These are phyloP conservation scores for Actinomucor elegans DNA, from an alignment of 371 early-diverging fungal species.

Conservation along the genomic window DNA sequence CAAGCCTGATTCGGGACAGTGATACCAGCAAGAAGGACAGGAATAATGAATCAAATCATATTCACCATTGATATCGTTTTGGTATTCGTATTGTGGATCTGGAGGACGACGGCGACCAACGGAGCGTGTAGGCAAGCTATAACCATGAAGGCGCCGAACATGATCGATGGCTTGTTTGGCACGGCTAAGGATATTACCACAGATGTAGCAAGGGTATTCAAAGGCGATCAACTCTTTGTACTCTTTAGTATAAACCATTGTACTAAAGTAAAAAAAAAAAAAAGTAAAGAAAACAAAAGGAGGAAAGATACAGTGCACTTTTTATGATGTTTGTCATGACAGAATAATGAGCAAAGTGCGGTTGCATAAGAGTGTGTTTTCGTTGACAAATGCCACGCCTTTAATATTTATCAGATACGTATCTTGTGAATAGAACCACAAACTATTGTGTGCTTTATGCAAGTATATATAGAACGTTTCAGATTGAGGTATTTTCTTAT, in stretches of 20 bases:
- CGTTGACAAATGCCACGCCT: too few species aligned
- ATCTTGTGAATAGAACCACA: too few species aligned
- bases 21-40: slow-evolving; percentile 15
- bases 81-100: background rate
- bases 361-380: too few species aligned
- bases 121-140: background rate
- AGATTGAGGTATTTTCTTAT: too few species aligned
- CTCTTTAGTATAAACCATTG: slow-evolving; percentile 2
- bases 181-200: background rate
- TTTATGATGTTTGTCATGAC: too few species aligned
- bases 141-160: slow-evolving; percentile 3
- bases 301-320: too few species aligned
- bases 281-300: too few species aligned
- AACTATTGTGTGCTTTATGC: too few species aligned
- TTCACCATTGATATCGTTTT: background rate
- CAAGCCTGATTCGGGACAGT: slow-evolving; percentile 9
- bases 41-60: slow-evolving; percentile 4
- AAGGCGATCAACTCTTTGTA: slow-evolving; percentile 1
- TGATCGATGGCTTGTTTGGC: slow-evolving; percentile 3
- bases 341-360: too few species aligned
- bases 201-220: slow-evolving; percentile 10
- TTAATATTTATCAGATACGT: too few species aligned
- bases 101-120: slow-evolving; percentile 3
- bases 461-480: too few species aligned
- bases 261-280: background rate